Conservation (phyloP, 2,329 filamentous ascomycete genomes). For the Cercospora citrullina region DNA sequence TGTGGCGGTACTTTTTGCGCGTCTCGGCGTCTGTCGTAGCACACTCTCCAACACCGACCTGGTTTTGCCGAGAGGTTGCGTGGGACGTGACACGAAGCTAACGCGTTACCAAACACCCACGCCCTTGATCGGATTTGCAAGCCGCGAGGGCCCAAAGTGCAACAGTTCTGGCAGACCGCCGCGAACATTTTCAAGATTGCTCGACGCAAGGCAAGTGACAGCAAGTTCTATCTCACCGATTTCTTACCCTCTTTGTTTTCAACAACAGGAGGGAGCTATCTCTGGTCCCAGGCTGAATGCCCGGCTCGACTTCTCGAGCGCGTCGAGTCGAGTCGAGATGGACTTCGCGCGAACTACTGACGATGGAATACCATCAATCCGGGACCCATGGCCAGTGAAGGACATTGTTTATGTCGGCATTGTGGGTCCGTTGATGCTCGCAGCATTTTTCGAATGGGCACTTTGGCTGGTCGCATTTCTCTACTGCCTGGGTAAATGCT, state of each 20-base stretch:
- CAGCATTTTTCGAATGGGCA: slow-evolving; percentile 88
- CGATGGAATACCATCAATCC: slow-evolving; percentile 20
- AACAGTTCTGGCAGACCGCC: background rate
- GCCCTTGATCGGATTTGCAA: slow-evolving; percentile 8
- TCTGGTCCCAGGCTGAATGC: background rate
- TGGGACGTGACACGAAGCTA: slow-evolving; percentile 16
- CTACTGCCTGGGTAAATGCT: slow-evolving; percentile 88
- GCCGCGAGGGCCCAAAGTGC: slow-evolving; percentile 10
- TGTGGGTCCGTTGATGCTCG: slow-evolving; percentile 77
- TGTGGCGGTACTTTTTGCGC: background rate
- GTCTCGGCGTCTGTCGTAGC: slow-evolving; percentile 57
- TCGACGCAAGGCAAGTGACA: slow-evolving; percentile 15
- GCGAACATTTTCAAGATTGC: slow-evolving; percentile 4
- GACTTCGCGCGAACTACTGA: slow-evolving; percentile 12
- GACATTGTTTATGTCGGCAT: slow-evolving; percentile 85
- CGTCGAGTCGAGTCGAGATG: slow-evolving; percentile 11
- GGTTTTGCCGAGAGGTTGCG: background rate
- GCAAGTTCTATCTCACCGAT: background rate
- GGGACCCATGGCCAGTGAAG: slow-evolving; percentile 31
- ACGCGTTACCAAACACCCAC: slow-evolving; percentile 11
- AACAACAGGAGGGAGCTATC: background rate
- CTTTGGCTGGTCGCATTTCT: slow-evolving; percentile 92
- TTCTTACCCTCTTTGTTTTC: background rate
- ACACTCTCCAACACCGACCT: slow-evolving; percentile 26
- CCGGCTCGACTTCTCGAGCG: background rate